phyloP scores from a whole-genome alignment of 208 protist species.

The Leishmania amazonensis region DNA sequence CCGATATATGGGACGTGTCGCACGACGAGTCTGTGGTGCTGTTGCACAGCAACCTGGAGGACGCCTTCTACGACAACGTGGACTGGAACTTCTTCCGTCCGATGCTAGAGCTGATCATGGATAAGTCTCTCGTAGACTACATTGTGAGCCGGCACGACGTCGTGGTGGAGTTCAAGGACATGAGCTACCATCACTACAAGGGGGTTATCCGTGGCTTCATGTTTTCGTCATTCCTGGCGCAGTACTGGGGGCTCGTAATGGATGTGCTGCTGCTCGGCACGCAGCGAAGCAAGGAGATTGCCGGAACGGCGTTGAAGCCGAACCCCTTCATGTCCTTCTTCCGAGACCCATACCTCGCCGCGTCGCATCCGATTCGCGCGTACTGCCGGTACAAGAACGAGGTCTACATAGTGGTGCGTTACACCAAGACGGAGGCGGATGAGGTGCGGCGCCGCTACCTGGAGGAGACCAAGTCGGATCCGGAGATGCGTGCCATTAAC shows the following conservation, averaged over 20 bases:
- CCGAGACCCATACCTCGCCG: slow-evolving; percentile 94
- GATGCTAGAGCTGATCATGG: slow-evolving; percentile 99
- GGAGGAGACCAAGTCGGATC: slow-evolving; percentile 98
- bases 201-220: slow-evolving; percentile 99
- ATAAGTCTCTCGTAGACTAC: slow-evolving; percentile 99
- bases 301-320: slow-evolving; percentile 96
- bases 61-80: slow-evolving; percentile 99
- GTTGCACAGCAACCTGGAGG: slow-evolving; percentile 97
- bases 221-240: slow-evolving; percentile 99
- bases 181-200: slow-evolving; percentile 99
- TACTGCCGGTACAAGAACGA: slow-evolving; percentile 99
- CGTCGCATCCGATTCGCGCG: slow-evolving; percentile 97
- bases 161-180: slow-evolving; percentile 99
- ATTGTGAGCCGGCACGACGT: slow-evolving; percentile 99
- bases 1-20: slow-evolving; percentile 97
- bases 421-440: slow-evolving; percentile 97
- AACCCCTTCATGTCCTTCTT: slow-evolving; percentile 99
- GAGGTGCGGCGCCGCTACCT: slow-evolving; percentile 99
- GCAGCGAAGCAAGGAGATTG: slow-evolving; percentile 98
- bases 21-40: slow-evolving; percentile 99
- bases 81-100: slow-evolving; percentile 99
- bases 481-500: slow-evolving; percentile 95
- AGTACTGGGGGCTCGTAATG: slow-evolving; percentile 99
- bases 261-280: slow-evolving; percentile 99
- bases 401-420: slow-evolving; percentile 98